Conservation (phyloP, 2,329 filamentous ascomycete species). For the Magnaporthales sp. region DNA sequence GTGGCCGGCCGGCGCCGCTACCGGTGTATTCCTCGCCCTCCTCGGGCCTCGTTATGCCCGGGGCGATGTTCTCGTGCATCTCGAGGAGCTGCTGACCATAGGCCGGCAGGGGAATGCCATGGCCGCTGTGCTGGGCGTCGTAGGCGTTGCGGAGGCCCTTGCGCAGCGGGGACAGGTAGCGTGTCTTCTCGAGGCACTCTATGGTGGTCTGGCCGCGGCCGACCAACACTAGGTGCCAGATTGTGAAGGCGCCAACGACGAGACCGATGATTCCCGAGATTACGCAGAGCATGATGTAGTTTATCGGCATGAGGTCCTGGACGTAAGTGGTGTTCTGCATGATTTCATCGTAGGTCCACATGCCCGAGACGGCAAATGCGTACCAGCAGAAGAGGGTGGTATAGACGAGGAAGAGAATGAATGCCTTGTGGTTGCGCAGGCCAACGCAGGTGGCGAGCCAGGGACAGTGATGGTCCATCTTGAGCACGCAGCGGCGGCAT, state of each 20-base stretch:
- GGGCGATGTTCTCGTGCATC: constrained; percentile 72
- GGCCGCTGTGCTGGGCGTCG: constrained; percentile 40
- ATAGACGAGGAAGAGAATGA: constrained; percentile 86
- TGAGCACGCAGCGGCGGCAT: constrained; percentile 87
- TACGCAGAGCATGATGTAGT: constrained; percentile 82
- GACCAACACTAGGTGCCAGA: constrained; percentile 83
- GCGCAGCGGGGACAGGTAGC: constrained; percentile 77
- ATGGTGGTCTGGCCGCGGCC: constrained; percentile 82
- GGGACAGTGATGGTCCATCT: constrained; percentile 99
- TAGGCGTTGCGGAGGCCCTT: constrained; percentile 60
- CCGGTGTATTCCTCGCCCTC: constrained; percentile 64
- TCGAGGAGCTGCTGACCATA: constrained; percentile 70
- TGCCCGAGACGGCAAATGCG: constrained; percentile 65
- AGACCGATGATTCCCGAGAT: constrained; percentile 85
- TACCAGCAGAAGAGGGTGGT: constrained; percentile 79
- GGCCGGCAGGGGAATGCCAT: constrained; percentile 40
- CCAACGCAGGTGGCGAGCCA: constrained; percentile 97
- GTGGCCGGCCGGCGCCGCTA: background rate
- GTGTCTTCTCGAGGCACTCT: constrained; percentile 90
- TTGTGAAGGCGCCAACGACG: constrained; percentile 81
- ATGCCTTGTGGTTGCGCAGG: constrained; percentile 89
- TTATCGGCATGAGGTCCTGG: constrained; percentile 75
- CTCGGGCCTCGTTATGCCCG: constrained; percentile 71
- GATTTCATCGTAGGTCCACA: constrained; percentile 83
- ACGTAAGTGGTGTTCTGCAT: constrained; percentile 61